These are phyloP conservation scores for Viola odorata DNA, from an alignment of 345 rosid species.

Conservation along the genomic window DNA sequence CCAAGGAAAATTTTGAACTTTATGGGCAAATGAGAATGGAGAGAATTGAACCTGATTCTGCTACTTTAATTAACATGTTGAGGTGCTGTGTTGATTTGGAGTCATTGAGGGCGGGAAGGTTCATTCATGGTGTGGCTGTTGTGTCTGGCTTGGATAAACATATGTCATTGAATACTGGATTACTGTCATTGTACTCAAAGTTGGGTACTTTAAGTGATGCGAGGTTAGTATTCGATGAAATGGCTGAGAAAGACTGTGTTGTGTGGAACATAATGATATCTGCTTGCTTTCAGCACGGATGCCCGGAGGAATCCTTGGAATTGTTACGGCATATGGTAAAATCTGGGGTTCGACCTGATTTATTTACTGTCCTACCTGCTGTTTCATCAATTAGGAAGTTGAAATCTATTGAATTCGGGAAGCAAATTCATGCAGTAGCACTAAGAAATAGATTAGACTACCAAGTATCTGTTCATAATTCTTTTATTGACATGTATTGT, in stretches of 20 bases:
- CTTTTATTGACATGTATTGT: constrained; percentile 42
- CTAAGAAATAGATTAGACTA: constrained; percentile 31
- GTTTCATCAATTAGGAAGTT: constrained; percentile 31
- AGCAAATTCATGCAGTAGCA: constrained; percentile 35
- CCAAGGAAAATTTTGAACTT: constrained; percentile 14
- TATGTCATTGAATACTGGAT: constrained; percentile 35
- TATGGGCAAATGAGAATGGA: constrained; percentile 26
- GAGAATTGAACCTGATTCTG: constrained; percentile 9
- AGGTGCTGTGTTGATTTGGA: constrained; percentile 31
- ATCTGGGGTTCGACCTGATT: constrained; percentile 31
- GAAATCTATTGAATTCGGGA: constrained; percentile 29
- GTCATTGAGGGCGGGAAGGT: constrained; percentile 22
- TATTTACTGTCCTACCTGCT: constrained; percentile 42
- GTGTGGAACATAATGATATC: constrained; percentile 49
- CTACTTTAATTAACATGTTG: constrained; percentile 26
- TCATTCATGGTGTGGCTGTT: constrained; percentile 29
- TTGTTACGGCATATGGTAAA: constrained; percentile 27
- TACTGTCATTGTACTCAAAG: constrained; percentile 40
- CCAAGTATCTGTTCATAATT: constrained; percentile 40
- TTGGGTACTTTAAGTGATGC: constrained; percentile 28
- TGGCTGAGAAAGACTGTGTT: constrained; percentile 37
- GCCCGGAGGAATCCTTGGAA: constrained; percentile 27
- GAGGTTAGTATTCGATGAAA: constrained; percentile 30
- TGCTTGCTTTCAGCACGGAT: constrained; percentile 33
- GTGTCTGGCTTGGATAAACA: constrained; percentile 13